A percentile compares a stretch with the other conserved stretches of the same genome.
phyloP scores from a whole-genome alignment of 2,329 filamentous ascomycete species.

The Colletotrichum sansevieriae region DNA sequence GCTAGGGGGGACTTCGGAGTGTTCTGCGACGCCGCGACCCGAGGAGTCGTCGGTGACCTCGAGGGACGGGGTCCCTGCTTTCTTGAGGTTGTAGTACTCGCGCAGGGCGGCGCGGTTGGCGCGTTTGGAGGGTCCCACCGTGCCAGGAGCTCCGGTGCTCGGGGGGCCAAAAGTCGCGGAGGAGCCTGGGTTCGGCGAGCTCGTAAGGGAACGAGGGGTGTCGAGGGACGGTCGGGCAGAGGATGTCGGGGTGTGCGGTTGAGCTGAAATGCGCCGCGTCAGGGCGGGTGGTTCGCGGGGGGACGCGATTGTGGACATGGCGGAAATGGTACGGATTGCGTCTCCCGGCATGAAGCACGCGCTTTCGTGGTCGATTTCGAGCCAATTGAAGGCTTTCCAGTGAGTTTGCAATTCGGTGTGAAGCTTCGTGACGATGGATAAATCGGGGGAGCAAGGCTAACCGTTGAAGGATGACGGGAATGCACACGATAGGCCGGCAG shows the following conservation, averaged over 20 bases:
- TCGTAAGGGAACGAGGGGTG: constrained; percentile 69
- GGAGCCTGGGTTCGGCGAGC: constrained; percentile 63
- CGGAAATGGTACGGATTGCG: neutral
- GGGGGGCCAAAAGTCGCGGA: constrained; percentile 45
- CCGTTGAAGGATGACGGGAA: constrained; percentile 19
- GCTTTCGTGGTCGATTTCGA: no score
- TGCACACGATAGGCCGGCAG: constrained; percentile 28
- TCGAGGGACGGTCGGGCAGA: constrained; percentile 83
- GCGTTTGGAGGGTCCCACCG: constrained; percentile 55
- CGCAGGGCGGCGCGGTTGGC: constrained; percentile 88
- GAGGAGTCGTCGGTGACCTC: constrained; percentile 58
- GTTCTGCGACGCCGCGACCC: constrained; percentile 45
- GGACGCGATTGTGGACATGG: constrained; percentile 75
- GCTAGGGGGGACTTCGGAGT: constrained; percentile 71
- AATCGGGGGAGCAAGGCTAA: constrained; percentile 25
- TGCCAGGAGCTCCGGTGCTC: constrained; percentile 42
- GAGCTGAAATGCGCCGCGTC: constrained; percentile 68
- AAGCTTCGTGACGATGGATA: constrained; percentile 10
- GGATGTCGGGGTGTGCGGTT: constrained; percentile 74
- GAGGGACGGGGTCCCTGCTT: constrained; percentile 54
- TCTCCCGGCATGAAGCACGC: no score
- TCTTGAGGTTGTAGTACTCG: constrained; percentile 92
- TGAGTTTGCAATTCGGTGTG: neutral
- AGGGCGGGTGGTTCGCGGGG: constrained; percentile 71
- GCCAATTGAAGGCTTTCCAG: neutral